phyloP scores from a whole-genome alignment of 2,329 filamentous ascomycete species.

The Madurella fahalii region DNA sequence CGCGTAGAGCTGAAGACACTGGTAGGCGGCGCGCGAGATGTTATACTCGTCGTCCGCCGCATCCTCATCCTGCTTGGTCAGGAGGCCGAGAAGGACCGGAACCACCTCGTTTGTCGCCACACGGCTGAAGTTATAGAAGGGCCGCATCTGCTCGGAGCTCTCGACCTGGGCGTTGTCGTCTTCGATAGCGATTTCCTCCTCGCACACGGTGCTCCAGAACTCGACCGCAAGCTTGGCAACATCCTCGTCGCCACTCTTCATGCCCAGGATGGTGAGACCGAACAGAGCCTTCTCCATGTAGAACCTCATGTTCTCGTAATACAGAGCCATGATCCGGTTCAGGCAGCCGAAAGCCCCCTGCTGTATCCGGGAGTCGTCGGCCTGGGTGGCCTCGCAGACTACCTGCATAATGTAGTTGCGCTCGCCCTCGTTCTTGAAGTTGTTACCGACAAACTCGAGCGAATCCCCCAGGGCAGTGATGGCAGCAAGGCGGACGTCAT shows the following conservation, averaged over 20 bases:
- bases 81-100: constrained; percentile 79
- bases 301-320: constrained; percentile 99
- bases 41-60: constrained; percentile 97
- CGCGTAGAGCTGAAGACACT: constrained; percentile 91
- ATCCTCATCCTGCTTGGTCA: constrained; percentile 97
- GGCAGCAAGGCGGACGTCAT: constrained; percentile 85
- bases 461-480: constrained; percentile 94
- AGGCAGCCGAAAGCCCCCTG: constrained; percentile 94
- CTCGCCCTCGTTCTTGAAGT: constrained; percentile 99
- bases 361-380: constrained; percentile 84
- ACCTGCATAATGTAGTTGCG: constrained; percentile 99
- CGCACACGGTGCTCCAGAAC: constrained; percentile 99
- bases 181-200: constrained; percentile 96
- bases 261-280: constrained; percentile 92
- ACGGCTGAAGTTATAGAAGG: constrained; percentile 92
- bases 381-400: constrained; percentile 97
- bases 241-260: constrained; percentile 97
- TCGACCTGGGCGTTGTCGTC: constrained; percentile 83
- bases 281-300: constrained; percentile 99
- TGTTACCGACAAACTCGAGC: constrained; percentile 94
- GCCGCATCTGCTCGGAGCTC: constrained; percentile 76
- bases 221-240: constrained; percentile 97
- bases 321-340: constrained; percentile 97
- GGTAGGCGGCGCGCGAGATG: constrained; percentile 88
- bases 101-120: constrained; percentile 93